Evolutionary conservation across 345 rosid species (phyloP).

Genomic region (Leavenworthia alabamica): DNA sequence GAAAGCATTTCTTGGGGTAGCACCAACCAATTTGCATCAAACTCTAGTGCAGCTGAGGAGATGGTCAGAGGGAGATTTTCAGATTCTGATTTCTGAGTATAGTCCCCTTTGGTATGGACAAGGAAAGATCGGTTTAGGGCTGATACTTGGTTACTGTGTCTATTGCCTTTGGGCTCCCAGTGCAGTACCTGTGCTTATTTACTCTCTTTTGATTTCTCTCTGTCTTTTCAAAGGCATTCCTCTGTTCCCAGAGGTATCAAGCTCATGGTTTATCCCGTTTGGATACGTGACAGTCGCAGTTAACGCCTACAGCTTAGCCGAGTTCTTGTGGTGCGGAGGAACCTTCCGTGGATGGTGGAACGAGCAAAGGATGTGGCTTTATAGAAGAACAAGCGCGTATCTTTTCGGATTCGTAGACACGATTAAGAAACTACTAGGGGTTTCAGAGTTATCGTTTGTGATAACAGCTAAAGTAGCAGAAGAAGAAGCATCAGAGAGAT

Average conservation of each 20-base stretch:
- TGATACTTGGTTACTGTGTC: conserved; percentile 38
- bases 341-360: conserved; percentile 73
- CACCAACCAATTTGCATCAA: conserved; percentile 51
- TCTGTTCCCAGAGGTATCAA: conserved; percentile 71
- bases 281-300: conserved; percentile 37
- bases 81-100: conserved; percentile 51
- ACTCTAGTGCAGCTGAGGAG: conserved; percentile 63
- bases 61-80: conserved; percentile 77
- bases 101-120: conserved; percentile 51
- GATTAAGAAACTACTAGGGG: conserved; percentile 37
- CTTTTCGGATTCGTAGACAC: conserved; percentile 53
- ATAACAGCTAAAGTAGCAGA: conserved; percentile 65
- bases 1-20: conserved; percentile 56
- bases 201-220: conserved; percentile 53
- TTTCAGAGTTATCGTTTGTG: conserved; percentile 43
- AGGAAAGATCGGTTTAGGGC: conserved; percentile 50
- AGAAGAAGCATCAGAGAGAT: conserved; percentile 43
- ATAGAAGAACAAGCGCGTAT: conserved; percentile 62
- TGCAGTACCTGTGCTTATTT: conserved; percentile 41
- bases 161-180: conserved; percentile 57
- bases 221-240: conserved; percentile 52
- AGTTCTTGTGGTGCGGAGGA: conserved; percentile 50
- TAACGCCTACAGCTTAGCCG: conserved; percentile 39
- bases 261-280: conserved; percentile 57
- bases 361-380: conserved; percentile 67